phyloP scores from a whole-genome alignment of 2,329 filamentous ascomycete genomes.

The Arthrobotrys sphaeroides region DNA sequence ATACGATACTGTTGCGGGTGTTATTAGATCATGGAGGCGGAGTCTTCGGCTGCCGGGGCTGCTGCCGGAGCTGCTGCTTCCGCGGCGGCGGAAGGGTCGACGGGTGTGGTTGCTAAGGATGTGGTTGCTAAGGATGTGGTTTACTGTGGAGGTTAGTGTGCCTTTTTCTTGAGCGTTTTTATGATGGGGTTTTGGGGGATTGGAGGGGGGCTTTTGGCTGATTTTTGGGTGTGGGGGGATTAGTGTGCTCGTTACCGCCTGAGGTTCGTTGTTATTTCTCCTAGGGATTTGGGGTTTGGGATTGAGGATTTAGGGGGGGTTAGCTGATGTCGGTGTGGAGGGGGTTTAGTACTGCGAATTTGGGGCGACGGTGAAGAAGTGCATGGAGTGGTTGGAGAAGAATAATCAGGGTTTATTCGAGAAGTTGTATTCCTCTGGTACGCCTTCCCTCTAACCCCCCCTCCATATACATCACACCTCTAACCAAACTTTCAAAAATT shows the following conservation, averaged over 20 bases:
- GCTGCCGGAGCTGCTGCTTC: slow-evolving; percentile 26
- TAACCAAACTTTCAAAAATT: slow-evolving; percentile 58
- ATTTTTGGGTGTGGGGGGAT: neutral
- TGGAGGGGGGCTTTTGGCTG: neutral
- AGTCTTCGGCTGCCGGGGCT: slow-evolving; percentile 48
- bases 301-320: neutral
- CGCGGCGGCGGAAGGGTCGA: neutral
- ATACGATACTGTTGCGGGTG: no score
- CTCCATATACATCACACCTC: slow-evolving; percentile 10
- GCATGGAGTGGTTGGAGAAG: slow-evolving; percentile 90
- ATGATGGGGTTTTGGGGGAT: no score
- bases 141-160: slow-evolving; percentile 46
- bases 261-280: slow-evolving; percentile 29
- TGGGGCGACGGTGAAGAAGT: slow-evolving; percentile 94
- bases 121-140: slow-evolving; percentile 14
- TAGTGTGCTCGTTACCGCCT: slow-evolving; percentile 48
- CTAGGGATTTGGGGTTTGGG: neutral
- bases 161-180: neutral
- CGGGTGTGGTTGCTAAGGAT: neutral
- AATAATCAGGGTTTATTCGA: slow-evolving; percentile 78
- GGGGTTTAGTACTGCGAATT: slow-evolving; percentile 91
- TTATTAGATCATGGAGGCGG: slow-evolving; percentile 49
- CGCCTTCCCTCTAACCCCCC: slow-evolving; percentile 57
- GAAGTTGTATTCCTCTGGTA: slow-evolving; percentile 86
- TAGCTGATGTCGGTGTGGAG: slow-evolving; percentile 8